A percentile compares a stretch with the other conserved stretches of the same genome.
Evolutionary conservation across 129 eudicot genomes (phyloP).

Genomic region (Cynara cardunculus): DNA sequence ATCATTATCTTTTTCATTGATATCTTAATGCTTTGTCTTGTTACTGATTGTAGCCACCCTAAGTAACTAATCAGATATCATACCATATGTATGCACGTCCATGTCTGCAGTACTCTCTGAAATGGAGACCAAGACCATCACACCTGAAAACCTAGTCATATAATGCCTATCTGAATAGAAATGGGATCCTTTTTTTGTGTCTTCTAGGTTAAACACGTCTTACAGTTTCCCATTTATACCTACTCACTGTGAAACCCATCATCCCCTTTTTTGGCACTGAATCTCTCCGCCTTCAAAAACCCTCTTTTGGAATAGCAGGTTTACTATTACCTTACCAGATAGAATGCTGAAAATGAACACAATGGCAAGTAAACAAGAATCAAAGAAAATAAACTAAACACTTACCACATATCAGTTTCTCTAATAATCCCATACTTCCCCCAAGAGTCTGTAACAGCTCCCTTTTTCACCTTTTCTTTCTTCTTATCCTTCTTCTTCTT

Average conservation of each 20-base stretch:
- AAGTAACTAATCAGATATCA: neutral
- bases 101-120: no score
- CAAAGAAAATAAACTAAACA: neutral
- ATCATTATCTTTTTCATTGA: no score
- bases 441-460: slow-evolving; percentile 84
- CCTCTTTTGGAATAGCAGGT: neutral
- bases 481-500: slow-evolving; percentile 39
- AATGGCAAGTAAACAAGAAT: neutral
- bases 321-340: neutral
- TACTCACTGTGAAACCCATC: neutral
- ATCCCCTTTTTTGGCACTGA: neutral
- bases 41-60: neutral
- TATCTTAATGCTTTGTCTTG: no score
- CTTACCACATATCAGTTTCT: slow-evolving; percentile 96
- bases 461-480: slow-evolving; percentile 56
- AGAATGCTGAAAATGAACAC: neutral
- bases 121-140: no score
- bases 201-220: neutral
- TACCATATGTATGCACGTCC: neutral
- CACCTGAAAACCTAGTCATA: no score
- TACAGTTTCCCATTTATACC: neutral
- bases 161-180: neutral
- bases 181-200: neutral
- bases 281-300: neutral
- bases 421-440: slow-evolving; percentile 83